phyloP scores from a whole-genome alignment of 1,284 basidiomycete species.

The Sanghuangporus sanghuang region DNA sequence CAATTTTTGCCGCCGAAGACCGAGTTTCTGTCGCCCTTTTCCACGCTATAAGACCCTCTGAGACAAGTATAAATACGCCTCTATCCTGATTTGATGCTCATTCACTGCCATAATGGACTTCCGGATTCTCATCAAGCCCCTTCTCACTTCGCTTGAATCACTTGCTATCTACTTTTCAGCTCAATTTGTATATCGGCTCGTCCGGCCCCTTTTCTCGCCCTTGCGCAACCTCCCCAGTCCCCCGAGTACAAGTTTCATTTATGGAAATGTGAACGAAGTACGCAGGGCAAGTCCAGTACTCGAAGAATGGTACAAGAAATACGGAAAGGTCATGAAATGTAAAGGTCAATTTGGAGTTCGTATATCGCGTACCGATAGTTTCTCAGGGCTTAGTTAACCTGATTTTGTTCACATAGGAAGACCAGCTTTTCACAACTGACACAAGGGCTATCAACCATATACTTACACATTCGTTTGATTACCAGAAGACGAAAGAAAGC shows the following conservation, averaged over 20 bases:
- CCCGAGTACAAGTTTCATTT: constrained; percentile 41
- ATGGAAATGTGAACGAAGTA: constrained; percentile 47
- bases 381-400: background rate
- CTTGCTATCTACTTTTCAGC: background rate
- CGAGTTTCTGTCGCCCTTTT: background rate
- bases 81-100: background rate
- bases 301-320: constrained; percentile 49
- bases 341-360: constrained; percentile 43
- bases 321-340: constrained; percentile 48
- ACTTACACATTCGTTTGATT: constrained; percentile 39
- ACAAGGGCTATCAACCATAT: constrained; percentile 46
- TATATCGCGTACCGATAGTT: background rate
- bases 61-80: background rate
- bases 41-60: background rate
- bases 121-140: background rate
- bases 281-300: constrained; percentile 32
- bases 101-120: background rate
- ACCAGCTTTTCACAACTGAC: constrained; percentile 42
- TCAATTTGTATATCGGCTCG: background rate
- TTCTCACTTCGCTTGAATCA: background rate
- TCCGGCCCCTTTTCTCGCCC: constrained; percentile 28
- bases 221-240: constrained; percentile 47
- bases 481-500: constrained; percentile 38
- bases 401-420: constrained; percentile 25
- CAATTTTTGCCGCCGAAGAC: background rate